phyloP scores from a whole-genome alignment of 2,329 filamentous ascomycete genomes.

The Tympanopsis confertula region DNA sequence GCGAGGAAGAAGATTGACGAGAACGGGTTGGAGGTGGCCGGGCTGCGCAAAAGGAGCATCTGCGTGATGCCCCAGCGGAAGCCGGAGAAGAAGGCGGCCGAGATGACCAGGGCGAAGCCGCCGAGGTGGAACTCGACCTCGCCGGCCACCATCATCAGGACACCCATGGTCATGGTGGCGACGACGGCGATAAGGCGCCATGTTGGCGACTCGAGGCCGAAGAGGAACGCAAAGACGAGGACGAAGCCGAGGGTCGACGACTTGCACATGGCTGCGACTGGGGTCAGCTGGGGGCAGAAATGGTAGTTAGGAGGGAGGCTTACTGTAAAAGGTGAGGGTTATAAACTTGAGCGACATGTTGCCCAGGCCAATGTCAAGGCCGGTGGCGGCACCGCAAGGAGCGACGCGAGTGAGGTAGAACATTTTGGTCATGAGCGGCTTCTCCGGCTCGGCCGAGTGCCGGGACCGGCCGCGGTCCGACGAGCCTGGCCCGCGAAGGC shows the following conservation, averaged over 20 bases:
- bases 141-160: slow-evolving; percentile 59
- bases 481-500: slow-evolving; percentile 20
- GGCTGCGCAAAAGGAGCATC: slow-evolving; percentile 52
- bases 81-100: slow-evolving; percentile 53
- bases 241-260: slow-evolving; percentile 58
- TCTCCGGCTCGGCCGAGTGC: slow-evolving; percentile 22
- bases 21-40: slow-evolving; percentile 55
- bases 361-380: slow-evolving; percentile 55
- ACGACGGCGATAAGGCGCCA: slow-evolving; percentile 49
- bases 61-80: slow-evolving; percentile 58
- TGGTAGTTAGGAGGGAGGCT: slow-evolving; percentile 13
- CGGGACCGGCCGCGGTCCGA: slow-evolving; percentile 20
- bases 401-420: slow-evolving; percentile 54
- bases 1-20: slow-evolving; percentile 58
- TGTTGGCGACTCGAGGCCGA: slow-evolving; percentile 49
- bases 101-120: slow-evolving; percentile 53
- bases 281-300: background rate
- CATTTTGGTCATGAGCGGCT: slow-evolving; percentile 42
- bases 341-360: slow-evolving; percentile 59
- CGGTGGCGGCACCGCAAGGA: slow-evolving; percentile 51
- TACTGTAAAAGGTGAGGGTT: slow-evolving; percentile 57
- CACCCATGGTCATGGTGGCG: slow-evolving; percentile 49
- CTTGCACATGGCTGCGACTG: slow-evolving; percentile 52
- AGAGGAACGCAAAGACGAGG: slow-evolving; percentile 55
- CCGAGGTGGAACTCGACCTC: slow-evolving; percentile 51